Percentiles rank a stretch among this genome's conserved stretches.
Evolutionary conservation across 2,329 filamentous ascomycete species (phyloP).

Genomic region (Dothideomycetes sp.): DNA sequence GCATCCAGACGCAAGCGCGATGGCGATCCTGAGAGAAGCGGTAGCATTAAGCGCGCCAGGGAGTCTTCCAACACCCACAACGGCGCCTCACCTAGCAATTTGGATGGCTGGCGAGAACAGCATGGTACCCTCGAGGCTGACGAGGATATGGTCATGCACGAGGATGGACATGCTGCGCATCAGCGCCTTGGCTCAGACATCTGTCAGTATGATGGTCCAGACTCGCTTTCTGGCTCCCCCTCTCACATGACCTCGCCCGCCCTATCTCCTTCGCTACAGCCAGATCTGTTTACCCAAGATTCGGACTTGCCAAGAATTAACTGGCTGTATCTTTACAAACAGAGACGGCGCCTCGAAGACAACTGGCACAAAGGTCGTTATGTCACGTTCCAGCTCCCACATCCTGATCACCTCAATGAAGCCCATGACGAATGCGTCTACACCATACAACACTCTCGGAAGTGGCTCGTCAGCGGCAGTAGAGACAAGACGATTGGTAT

Average conservation of each 20-base stretch:
- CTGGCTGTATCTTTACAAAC: constrained; percentile 88
- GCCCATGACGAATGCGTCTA: constrained; percentile 91
- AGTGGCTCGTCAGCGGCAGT: constrained; percentile 86
- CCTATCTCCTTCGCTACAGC: not conserved
- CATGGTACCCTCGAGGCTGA: constrained; percentile 38
- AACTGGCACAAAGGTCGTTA: constrained; percentile 84
- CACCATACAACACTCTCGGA: constrained; percentile 76
- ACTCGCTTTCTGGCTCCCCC: not conserved
- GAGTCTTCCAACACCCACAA: constrained; percentile 17
- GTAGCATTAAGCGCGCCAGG: constrained; percentile 41
- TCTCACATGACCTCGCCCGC: not conserved
- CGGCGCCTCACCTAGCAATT: not conserved
- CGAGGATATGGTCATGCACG: constrained; percentile 9
- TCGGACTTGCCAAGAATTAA: constrained; percentile 41
- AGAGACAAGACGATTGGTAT: constrained; percentile 78
- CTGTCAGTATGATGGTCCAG: constrained; percentile 1
- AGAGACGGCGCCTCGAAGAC: constrained; percentile 71
- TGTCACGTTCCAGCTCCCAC: constrained; percentile 80
- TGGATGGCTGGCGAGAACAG: constrained; percentile 32
- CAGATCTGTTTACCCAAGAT: not conserved
- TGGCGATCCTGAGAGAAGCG: constrained; percentile 37
- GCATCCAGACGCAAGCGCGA: constrained; percentile 36
- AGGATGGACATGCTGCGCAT: not conserved
- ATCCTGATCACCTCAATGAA: constrained; percentile 67
- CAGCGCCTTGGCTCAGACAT: constrained; percentile 2